phyloP scores from a whole-genome alignment of 2,329 filamentous ascomycete genomes.

The Claviceps fusiformis region DNA sequence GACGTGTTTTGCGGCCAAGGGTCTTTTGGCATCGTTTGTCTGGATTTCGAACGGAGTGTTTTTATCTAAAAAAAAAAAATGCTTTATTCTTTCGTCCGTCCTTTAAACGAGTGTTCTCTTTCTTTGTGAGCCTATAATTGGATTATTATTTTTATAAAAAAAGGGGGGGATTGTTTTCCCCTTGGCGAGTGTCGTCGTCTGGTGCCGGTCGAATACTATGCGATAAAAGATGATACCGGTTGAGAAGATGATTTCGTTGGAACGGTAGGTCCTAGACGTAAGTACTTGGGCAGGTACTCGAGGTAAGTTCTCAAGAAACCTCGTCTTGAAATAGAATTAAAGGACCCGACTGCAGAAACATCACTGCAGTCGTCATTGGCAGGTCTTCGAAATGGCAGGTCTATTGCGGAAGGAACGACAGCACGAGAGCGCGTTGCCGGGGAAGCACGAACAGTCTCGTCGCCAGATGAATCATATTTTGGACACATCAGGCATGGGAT shows the following conservation, averaged over 20 bases:
- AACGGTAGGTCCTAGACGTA: background rate
- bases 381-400: background rate
- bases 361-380: background rate
- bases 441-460: background rate
- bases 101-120: too few relatives aligned
- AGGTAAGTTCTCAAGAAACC: background rate
- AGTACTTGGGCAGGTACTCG: background rate
- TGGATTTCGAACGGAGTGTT: background rate
- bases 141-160: too few relatives aligned
- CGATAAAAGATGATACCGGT: background rate
- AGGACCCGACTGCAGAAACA: too few relatives aligned
- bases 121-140: too few relatives aligned
- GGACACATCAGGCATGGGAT: background rate
- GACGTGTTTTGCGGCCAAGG: background rate
- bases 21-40: background rate
- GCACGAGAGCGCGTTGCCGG: background rate
- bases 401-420: background rate
- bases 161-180: too few relatives aligned
- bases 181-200: too few relatives aligned
- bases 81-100: too few relatives aligned
- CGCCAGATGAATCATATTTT: background rate
- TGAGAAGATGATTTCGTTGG: background rate
- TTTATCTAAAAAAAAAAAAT: background rate
- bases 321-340: background rate
- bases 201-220: too few relatives aligned